Conservation (phyloP, 371 early-diverging fungal species). For the Encephalitozoon hellem region DNA sequence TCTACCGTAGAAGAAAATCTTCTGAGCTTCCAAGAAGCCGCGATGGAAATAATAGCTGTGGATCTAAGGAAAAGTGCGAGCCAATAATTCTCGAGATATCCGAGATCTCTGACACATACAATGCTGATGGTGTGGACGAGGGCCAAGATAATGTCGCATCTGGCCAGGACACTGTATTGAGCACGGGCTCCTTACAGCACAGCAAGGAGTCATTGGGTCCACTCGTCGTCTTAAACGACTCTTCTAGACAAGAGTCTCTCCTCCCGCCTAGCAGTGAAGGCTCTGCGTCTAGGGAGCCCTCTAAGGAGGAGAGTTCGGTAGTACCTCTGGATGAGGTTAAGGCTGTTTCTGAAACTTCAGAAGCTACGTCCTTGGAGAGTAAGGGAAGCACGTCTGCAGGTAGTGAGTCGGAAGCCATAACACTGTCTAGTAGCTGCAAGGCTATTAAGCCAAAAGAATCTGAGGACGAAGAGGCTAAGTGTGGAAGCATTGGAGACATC, state of each 20-base stretch:
- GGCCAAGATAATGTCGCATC: background rate
- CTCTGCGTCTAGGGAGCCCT: too few relatives aligned
- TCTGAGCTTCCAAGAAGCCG: background rate
- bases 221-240: background rate
- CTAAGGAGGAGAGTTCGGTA: too few relatives aligned
- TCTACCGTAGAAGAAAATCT: background rate
- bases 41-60: background rate
- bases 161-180: background rate
- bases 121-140: background rate
- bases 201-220: background rate
- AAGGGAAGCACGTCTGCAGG: background rate
- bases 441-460: background rate
- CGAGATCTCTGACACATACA: background rate
- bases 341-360: background rate
- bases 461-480: background rate
- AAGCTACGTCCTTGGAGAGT: background rate
- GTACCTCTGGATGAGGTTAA: too few relatives aligned
- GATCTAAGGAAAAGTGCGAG: background rate
- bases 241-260: too few relatives aligned
- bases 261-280: too few relatives aligned
- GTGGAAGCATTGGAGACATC: background rate
- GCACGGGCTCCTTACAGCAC: background rate
- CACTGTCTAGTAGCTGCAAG: background rate
- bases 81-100: conserved; percentile 10
- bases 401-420: background rate